phyloP scores from a whole-genome alignment of 208 protist species.

The Leishmania arabica region DNA sequence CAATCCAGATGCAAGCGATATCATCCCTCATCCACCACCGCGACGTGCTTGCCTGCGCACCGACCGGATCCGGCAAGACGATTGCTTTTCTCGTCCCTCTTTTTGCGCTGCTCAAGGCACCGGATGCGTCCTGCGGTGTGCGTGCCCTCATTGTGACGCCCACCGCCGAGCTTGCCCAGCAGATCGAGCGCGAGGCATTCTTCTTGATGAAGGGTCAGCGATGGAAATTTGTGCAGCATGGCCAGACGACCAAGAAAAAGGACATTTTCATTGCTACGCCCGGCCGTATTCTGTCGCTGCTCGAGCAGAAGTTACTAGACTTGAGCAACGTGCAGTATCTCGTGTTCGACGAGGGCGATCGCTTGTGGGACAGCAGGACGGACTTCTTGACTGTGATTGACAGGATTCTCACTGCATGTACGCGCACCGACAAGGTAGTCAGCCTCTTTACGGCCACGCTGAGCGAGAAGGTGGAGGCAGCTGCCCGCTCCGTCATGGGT shows the following conservation, averaged over 20 bases:
- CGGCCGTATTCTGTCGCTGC: slow-evolving; percentile 72
- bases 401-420: slow-evolving; percentile 89
- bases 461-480: slow-evolving; percentile 87
- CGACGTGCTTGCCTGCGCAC: slow-evolving; percentile 90
- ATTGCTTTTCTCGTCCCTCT: slow-evolving; percentile 94
- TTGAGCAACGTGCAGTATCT: slow-evolving; percentile 82
- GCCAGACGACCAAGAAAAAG: slow-evolving; percentile 88
- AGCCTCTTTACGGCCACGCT: slow-evolving; percentile 96
- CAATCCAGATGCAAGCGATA: slow-evolving; percentile 98
- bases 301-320: slow-evolving; percentile 82
- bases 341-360: slow-evolving; percentile 98
- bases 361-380: slow-evolving; percentile 93
- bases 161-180: slow-evolving; percentile 96
- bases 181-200: slow-evolving; percentile 95
- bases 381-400: slow-evolving; percentile 86
- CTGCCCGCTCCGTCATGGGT: slow-evolving; percentile 90
- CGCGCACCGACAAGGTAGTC: slow-evolving; percentile 70
- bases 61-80: slow-evolving; percentile 96
- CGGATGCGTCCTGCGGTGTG: slow-evolving; percentile 72
- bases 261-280: slow-evolving; percentile 94
- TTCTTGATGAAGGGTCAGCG: slow-evolving; percentile 84
- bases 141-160: slow-evolving; percentile 95
- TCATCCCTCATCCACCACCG: slow-evolving; percentile 88
- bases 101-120: slow-evolving; percentile 86
- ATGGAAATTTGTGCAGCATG: slow-evolving; percentile 91